Evolutionary conservation across 495 filamentous ascomycete genomes (phyloP).

Genomic region (Penicillium soppii): DNA sequence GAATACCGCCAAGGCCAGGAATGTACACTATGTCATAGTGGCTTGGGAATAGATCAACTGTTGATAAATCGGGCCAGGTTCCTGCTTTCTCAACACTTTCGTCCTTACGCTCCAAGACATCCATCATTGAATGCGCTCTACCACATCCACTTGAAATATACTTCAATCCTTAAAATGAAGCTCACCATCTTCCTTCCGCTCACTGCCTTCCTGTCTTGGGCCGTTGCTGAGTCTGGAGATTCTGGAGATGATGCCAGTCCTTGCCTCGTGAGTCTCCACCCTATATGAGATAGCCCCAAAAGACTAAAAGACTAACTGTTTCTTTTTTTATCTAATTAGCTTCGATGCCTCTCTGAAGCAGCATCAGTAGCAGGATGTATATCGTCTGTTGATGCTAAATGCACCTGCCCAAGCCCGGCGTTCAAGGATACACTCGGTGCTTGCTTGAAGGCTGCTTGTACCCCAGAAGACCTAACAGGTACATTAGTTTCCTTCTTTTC

Average conservation of each 20-base stretch:
- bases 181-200: slow-evolving; percentile 27
- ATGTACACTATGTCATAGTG: background rate
- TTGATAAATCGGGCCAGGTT: slow-evolving; percentile 2
- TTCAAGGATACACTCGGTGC: slow-evolving; percentile 17
- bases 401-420: slow-evolving; percentile 19
- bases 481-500: background rate
- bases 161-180: slow-evolving; percentile 21
- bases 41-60: background rate
- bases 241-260: slow-evolving; percentile 7
- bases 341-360: slow-evolving; percentile 15
- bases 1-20: background rate
- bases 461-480: slow-evolving; percentile 14
- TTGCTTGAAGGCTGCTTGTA: slow-evolving; percentile 20
- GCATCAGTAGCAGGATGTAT: slow-evolving; percentile 18
- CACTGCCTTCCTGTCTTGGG: slow-evolving; percentile 22
- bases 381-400: slow-evolving; percentile 12
- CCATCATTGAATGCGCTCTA: background rate
- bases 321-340: slow-evolving; percentile 1
- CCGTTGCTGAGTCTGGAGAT: slow-evolving; percentile 13
- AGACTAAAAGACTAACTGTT: slow-evolving; percentile 12
- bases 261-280: slow-evolving; percentile 14
- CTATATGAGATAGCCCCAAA: background rate
- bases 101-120: background rate
- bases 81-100: background rate
- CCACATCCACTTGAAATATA: background rate